A percentile compares a stretch with the other conserved stretches of the same genome.
Evolutionary conservation across 495 filamentous ascomycete species (phyloP).

Genomic region (Podospora appendiculata): DNA sequence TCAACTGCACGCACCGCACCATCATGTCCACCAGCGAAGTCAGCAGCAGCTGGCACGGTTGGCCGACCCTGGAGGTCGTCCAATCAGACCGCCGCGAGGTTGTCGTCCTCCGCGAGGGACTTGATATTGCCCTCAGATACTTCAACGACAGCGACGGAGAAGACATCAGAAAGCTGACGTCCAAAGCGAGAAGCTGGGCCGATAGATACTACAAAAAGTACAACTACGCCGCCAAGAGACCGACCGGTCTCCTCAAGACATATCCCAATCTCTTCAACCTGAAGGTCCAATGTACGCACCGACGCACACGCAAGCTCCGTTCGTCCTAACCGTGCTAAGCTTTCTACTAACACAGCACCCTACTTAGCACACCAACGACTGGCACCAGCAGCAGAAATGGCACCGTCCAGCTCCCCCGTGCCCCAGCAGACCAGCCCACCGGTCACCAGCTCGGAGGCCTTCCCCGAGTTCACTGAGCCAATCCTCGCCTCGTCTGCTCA

Average conservation of each 20-base stretch:
- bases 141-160: conserved; percentile 15
- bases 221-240: conserved; percentile 8
- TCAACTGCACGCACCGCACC: not conserved
- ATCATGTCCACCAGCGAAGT: not conserved
- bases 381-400: not conserved
- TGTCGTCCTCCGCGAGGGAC: conserved; percentile 9
- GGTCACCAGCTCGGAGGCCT: conserved; percentile 11
- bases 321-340: not conserved
- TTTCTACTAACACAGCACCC: not conserved
- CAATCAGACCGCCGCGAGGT: conserved; percentile 2
- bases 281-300: conserved; percentile 5
- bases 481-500: conserved; percentile 15
- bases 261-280: conserved; percentile 22
- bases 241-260: conserved; percentile 6
- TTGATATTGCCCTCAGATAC: conserved; percentile 19
- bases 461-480: conserved; percentile 17
- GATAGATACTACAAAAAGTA: conserved; percentile 15
- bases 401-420: not conserved
- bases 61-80: not conserved
- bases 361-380: conserved; percentile 10
- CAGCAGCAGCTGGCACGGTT: not conserved
- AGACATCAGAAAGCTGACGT: conserved; percentile 9
- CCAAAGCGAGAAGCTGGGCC: conserved; percentile 13
- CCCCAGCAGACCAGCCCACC: conserved; percentile 8
- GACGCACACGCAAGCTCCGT: too few species aligned